Evolutionary conservation across 2,329 filamentous ascomycete genomes (phyloP).

Genomic region (Cryphonectria naterciae): DNA sequence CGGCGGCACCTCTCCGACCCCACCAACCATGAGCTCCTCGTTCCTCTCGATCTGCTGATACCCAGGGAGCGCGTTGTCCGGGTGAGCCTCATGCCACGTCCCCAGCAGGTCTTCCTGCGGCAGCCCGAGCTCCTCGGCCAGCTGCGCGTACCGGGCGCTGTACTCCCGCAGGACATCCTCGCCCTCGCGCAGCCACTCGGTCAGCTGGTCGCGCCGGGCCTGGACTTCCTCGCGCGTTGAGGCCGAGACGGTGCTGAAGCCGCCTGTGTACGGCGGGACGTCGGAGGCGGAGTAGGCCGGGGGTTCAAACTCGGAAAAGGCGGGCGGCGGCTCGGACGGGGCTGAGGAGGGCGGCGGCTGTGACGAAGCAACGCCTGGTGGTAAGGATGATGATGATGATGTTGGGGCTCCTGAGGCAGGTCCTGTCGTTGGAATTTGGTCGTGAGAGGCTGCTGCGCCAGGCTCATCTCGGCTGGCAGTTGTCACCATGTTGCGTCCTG

Average conservation of each 20-base stretch:
- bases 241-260: constrained; percentile 33
- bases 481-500: constrained; percentile 14
- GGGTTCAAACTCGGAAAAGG: constrained; percentile 30
- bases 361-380: not conserved
- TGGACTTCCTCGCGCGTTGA: constrained; percentile 36
- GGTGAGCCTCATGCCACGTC: constrained; percentile 38
- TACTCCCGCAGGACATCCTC: constrained; percentile 39
- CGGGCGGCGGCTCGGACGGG: constrained; percentile 14
- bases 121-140: constrained; percentile 34
- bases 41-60: constrained; percentile 36
- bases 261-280: constrained; percentile 35
- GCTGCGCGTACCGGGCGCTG: constrained; percentile 37
- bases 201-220: constrained; percentile 36
- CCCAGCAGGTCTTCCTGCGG: constrained; percentile 38
- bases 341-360: not conserved
- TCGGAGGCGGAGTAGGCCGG: constrained; percentile 37
- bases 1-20: constrained; percentile 38
- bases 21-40: constrained; percentile 39
- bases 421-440: not conserved
- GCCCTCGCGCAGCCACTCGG: constrained; percentile 37
- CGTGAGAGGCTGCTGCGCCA: constrained; percentile 15
- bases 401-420: not conserved
- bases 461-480: constrained; percentile 2
- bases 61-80: constrained; percentile 38
- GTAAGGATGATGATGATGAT: not conserved